phyloP scores from a whole-genome alignment of 2,329 filamentous ascomycete species.

The Neonectria hederae region DNA sequence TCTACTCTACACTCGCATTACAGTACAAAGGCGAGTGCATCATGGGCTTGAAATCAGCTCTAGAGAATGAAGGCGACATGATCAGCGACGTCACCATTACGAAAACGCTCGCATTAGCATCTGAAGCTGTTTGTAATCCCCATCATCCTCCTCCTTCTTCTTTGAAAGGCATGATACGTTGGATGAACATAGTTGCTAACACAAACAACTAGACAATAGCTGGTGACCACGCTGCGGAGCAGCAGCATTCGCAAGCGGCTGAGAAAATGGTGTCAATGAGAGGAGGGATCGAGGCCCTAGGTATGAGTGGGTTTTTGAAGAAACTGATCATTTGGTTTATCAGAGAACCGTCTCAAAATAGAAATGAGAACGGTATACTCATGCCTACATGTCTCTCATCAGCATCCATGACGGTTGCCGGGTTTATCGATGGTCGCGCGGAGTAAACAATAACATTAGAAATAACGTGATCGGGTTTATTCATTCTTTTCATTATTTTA shows the following conservation, averaged over 20 bases:
- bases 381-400: neutral
- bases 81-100: constrained; percentile 34
- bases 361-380: neutral
- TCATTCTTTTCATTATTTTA: too few relatives aligned
- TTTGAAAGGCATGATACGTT: too few relatives aligned
- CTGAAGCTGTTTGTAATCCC: constrained; percentile 15
- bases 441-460: neutral
- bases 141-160: neutral
- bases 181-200: neutral
- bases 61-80: constrained; percentile 15
- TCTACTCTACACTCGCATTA: constrained; percentile 7
- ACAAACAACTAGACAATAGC: neutral
- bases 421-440: neutral
- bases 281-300: constrained; percentile 2
- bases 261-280: constrained; percentile 8
- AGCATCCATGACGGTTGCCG: neutral
- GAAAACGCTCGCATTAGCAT: constrained; percentile 29
- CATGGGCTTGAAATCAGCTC: constrained; percentile 11
- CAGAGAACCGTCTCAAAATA: neutral
- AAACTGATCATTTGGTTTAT: constrained; percentile 15
- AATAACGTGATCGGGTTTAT: too few relatives aligned
- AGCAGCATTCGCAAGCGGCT: constrained; percentile 7
- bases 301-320: constrained; percentile 2
- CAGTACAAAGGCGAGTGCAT: constrained; percentile 31
- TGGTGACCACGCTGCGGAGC: neutral